These are phyloP conservation scores for Mycena alexandri DNA, from an alignment of 768 basidiomycete genomes.

Conservation along the genomic window DNA sequence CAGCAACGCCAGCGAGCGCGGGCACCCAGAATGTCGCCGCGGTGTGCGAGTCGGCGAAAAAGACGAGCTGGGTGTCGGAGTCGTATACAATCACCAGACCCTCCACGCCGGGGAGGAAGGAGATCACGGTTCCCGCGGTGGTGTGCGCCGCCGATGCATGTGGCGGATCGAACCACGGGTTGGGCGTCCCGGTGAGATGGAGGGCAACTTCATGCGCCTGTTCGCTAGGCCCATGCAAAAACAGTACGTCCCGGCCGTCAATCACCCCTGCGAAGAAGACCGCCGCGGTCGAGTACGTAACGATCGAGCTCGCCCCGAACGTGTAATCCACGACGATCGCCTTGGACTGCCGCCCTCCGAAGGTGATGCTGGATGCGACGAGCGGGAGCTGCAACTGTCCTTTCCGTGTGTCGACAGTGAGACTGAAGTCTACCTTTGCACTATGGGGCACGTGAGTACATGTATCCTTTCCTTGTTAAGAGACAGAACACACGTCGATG, in stretches of 20 bases:
- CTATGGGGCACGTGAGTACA: slow-evolving; percentile 52
- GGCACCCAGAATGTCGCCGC: slow-evolving; percentile 86
- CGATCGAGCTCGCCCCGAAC: slow-evolving; percentile 70
- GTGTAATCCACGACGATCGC: slow-evolving; percentile 78
- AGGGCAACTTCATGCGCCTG: slow-evolving; percentile 70
- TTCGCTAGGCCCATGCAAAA: slow-evolving; percentile 67
- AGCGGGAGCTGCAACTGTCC: slow-evolving; percentile 70
- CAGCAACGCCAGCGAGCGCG: slow-evolving; percentile 60
- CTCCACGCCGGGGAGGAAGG: slow-evolving; percentile 66
- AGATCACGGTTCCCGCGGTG: slow-evolving; percentile 57
- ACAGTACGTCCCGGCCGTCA: slow-evolving; percentile 70
- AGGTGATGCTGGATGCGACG: slow-evolving; percentile 64
- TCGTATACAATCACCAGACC: slow-evolving; percentile 75
- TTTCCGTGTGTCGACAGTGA: slow-evolving; percentile 67
- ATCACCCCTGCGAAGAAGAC: slow-evolving; percentile 77
- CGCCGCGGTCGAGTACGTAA: slow-evolving; percentile 80
- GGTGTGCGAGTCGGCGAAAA: slow-evolving; percentile 75
- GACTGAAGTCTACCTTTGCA: slow-evolving; percentile 64
- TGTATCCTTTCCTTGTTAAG: slow-evolving; percentile 53
- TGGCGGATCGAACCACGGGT: slow-evolving; percentile 51
- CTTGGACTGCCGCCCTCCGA: slow-evolving; percentile 81
- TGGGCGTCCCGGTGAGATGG: slow-evolving; percentile 60
- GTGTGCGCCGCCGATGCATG: slow-evolving; percentile 52
- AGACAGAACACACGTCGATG: slow-evolving; percentile 69
- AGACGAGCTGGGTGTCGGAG: slow-evolving; percentile 73